A percentile compares a stretch with the other conserved stretches of the same genome.
phyloP scores from a whole-genome alignment of 2,329 filamentous ascomycete genomes.

The Sporothrix luriei region DNA sequence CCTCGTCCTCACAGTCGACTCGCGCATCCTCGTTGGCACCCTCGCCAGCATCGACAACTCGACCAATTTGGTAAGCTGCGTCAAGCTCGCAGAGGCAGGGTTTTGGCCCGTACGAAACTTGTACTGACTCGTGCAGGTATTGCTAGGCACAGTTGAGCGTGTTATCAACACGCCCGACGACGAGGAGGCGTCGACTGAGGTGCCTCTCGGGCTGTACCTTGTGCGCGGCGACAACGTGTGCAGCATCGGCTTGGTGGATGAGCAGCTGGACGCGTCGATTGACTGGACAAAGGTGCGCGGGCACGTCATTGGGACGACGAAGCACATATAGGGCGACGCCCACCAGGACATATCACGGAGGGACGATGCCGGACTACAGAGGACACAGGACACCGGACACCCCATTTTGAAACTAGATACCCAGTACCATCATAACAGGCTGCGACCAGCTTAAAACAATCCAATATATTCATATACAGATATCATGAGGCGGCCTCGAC shows the following conservation, averaged over 20 bases:
- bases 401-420: slow-evolving; percentile 27
- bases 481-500: not conserved
- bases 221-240: slow-evolving; percentile 95
- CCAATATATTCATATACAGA: not conserved
- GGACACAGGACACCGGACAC: not conserved
- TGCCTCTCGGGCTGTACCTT: slow-evolving; percentile 84
- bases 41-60: slow-evolving; percentile 85
- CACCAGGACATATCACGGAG: not conserved
- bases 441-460: not conserved
- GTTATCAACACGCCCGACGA: slow-evolving; percentile 87
- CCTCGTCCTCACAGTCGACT: slow-evolving; percentile 87
- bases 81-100: not conserved
- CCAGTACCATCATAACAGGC: slow-evolving; percentile 15
- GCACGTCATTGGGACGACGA: slow-evolving; percentile 78
- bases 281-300: slow-evolving; percentile 92
- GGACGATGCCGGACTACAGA: not conserved
- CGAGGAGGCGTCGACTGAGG: slow-evolving; percentile 74
- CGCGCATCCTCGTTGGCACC: slow-evolving; percentile 79
- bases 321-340: slow-evolving; percentile 59
- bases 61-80: slow-evolving; percentile 71
- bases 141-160: slow-evolving; percentile 81
- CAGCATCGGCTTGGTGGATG: slow-evolving; percentile 85
- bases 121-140: slow-evolving; percentile 56
- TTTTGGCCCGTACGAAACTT: no score
- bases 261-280: slow-evolving; percentile 84